A percentile compares a stretch with the other conserved stretches of the same genome.
phyloP scores from a whole-genome alignment of 73 alveolate species.

The Paramecium pentaurelia region DNA sequence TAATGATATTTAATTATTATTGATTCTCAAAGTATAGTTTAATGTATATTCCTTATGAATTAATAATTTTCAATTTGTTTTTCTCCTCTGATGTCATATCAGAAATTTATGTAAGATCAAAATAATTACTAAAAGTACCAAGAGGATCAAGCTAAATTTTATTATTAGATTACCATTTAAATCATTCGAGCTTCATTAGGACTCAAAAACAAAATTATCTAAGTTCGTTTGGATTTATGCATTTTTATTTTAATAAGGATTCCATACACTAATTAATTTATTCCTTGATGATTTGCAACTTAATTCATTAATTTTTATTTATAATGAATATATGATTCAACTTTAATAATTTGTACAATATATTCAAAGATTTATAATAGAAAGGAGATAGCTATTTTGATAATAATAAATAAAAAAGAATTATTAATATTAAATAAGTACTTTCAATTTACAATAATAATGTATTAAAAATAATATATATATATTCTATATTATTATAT shows the following conservation, averaged over 20 bases:
- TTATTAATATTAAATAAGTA: too few species aligned
- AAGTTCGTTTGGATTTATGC: not conserved
- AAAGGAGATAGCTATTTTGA: too few species aligned
- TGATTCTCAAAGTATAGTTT: not conserved
- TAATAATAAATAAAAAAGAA: too few species aligned
- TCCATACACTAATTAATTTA: not conserved
- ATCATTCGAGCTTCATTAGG: not conserved
- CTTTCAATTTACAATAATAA: too few species aligned
- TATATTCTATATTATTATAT: too few species aligned
- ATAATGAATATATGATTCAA: not conserved
- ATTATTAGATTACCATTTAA: not conserved
- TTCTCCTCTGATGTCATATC: not conserved
- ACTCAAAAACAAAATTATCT: not conserved
- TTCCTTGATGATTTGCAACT: slow-evolving; percentile 47
- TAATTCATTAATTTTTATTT: not conserved
- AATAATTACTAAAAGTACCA: not conserved
- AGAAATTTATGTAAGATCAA: not conserved
- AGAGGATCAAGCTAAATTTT: not conserved
- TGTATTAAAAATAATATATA: too few species aligned
- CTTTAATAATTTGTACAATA: too few species aligned
- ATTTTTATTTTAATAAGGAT: not conserved
- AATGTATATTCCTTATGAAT: not conserved
- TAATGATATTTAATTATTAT: not conserved
- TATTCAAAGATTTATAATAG: too few species aligned
- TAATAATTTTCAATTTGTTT: not conserved